These are phyloP conservation scores for Arabidopsis hybrid DNA, from an alignment of 441 rosid genomes.

Conservation along the genomic window DNA sequence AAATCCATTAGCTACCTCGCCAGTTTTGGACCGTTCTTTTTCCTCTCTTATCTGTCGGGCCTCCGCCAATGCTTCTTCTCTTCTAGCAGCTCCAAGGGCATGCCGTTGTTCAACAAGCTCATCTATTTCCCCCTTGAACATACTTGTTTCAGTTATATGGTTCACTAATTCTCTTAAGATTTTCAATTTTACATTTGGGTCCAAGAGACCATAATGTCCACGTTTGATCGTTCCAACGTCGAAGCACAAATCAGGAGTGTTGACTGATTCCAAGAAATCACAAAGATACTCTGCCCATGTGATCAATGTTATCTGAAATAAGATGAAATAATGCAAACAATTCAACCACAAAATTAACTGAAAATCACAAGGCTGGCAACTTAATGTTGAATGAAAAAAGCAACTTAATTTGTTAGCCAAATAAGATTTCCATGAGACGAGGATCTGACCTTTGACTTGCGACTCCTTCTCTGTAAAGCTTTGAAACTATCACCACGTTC, in stretches of 20 bases:
- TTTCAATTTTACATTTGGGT: slow-evolving; percentile 61
- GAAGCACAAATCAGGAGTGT: slow-evolving; percentile 57
- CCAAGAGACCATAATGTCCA: slow-evolving; percentile 91
- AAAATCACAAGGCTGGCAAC: slow-evolving; percentile 24
- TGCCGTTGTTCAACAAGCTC: slow-evolving; percentile 79
- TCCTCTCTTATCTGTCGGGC: slow-evolving; percentile 80
- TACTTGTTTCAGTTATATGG: slow-evolving; percentile 65
- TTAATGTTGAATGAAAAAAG: slow-evolving; percentile 26
- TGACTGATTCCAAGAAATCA: slow-evolving; percentile 78
- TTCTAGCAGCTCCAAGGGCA: slow-evolving; percentile 79
- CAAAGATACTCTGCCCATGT: slow-evolving; percentile 92
- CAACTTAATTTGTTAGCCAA: slow-evolving; percentile 23
- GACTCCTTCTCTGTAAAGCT: slow-evolving; percentile 57
- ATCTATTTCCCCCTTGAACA: slow-evolving; percentile 72
- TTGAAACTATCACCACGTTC: slow-evolving; percentile 56
- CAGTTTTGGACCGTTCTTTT: slow-evolving; percentile 63
- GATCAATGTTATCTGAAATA: slow-evolving; percentile 75
- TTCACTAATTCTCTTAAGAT: slow-evolving; percentile 73
- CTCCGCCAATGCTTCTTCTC: slow-evolving; percentile 83
- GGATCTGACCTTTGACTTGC: slow-evolving; percentile 70
- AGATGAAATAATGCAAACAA: slow-evolving; percentile 37
- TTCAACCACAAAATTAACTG: slow-evolving; percentile 26
- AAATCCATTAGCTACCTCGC: slow-evolving; percentile 51
- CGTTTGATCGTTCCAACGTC: slow-evolving; percentile 70
- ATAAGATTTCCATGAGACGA: slow-evolving; percentile 27